Evolutionary conservation across 2,329 filamentous ascomycete species (phyloP).

Genomic region (Epichloe gansuensis): DNA sequence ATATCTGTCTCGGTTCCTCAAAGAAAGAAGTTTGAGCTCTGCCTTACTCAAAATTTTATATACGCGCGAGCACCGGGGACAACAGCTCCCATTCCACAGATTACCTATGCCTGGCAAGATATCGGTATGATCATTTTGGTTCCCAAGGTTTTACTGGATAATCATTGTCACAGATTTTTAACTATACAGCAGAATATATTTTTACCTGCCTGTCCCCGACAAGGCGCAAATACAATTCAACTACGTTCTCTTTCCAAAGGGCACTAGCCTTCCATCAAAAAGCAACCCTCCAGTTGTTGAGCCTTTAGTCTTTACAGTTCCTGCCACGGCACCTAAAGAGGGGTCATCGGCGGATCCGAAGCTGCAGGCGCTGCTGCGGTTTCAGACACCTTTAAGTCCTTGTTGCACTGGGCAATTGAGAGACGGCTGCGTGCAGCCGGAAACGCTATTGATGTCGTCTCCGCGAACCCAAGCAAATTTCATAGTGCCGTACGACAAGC

Average conservation of each 20-base stretch:
- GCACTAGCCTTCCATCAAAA: constrained; percentile 40
- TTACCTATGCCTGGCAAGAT: constrained; percentile 48
- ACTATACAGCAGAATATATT: constrained; percentile 36
- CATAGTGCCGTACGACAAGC: constrained; percentile 43
- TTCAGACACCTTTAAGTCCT: constrained; percentile 44
- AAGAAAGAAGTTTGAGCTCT: constrained; percentile 56
- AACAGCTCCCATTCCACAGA: constrained; percentile 37
- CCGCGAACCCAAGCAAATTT: constrained; percentile 44
- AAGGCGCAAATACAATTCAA: constrained; percentile 55
- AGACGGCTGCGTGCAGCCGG: constrained; percentile 37
- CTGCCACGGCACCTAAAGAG: constrained; percentile 47
- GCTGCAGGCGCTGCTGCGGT: constrained; percentile 38
- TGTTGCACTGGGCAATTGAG: constrained; percentile 50
- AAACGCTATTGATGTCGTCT: constrained; percentile 35
- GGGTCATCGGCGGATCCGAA: constrained; percentile 39
- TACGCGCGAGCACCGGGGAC: constrained; percentile 44
- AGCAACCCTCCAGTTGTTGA: constrained; percentile 33
- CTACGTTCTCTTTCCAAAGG: constrained; percentile 49
- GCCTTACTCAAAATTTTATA: constrained; percentile 46
- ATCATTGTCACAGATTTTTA: constrained; percentile 3
- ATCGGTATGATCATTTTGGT: constrained; percentile 34
- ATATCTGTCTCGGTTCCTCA: constrained; percentile 56
- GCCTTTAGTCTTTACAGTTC: constrained; percentile 53
- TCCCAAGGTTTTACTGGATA: not conserved
- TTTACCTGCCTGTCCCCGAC: constrained; percentile 53